phyloP scores from a whole-genome alignment of 495 filamentous ascomycete species.

The Saxispiralis lemnorum region DNA sequence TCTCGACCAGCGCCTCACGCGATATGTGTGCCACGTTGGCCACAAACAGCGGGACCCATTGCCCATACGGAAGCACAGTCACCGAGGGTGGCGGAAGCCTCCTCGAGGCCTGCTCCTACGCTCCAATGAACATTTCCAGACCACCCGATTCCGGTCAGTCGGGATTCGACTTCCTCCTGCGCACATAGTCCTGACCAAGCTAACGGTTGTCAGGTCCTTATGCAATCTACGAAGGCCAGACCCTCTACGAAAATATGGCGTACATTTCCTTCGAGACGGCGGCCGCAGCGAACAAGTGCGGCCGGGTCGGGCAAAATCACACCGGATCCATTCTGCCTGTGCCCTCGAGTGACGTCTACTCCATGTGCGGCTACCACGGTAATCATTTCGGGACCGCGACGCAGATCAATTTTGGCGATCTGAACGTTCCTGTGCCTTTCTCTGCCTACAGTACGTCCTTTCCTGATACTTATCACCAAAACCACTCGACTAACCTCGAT shows the following conservation, averaged over 20 bases:
- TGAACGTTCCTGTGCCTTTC: constrained; percentile 3
- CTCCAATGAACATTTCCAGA: no score
- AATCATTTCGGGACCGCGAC: neutral
- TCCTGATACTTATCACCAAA: no score
- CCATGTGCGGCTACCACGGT: neutral
- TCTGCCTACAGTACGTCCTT: neutral
- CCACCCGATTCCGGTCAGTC: neutral
- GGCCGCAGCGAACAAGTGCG: neutral
- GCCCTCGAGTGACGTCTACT: constrained; percentile 1
- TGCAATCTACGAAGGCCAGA: neutral
- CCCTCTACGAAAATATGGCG: constrained; percentile 1
- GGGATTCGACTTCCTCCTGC: neutral
- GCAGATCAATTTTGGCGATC: constrained; percentile 1
- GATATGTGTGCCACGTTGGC: neutral
- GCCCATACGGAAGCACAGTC: no score
- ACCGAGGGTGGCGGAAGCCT: no score
- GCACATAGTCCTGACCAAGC: no score
- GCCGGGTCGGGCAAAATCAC: neutral
- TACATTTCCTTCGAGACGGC: constrained; percentile 1
- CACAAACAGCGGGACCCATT: no score
- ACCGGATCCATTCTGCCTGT: neutral
- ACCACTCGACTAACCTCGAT: no score
- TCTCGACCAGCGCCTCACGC: neutral
- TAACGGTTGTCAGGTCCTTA: neutral
- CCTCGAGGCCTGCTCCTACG: no score